Conservation (phyloP, 176 grass and related monocot genomes). For the Eragrostis curvula region DNA sequence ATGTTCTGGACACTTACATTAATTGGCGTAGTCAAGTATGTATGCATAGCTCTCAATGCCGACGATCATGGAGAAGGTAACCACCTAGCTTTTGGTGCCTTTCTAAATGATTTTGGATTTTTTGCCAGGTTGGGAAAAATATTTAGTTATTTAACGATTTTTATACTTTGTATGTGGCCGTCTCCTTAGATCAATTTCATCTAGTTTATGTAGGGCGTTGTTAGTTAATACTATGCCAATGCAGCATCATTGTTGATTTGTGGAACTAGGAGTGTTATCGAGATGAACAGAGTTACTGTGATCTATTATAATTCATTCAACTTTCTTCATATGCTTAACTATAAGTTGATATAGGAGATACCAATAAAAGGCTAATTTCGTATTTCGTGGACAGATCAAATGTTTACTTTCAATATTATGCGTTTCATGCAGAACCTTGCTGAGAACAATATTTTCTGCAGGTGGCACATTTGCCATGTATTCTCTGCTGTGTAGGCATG, state of each 20-base stretch:
- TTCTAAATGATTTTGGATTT: constrained; percentile 10
- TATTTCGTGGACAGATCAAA: background rate
- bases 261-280: background rate
- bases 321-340: constrained; percentile 5
- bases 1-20: constrained; percentile 93
- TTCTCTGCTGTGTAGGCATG: constrained; percentile 76
- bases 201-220: background rate
- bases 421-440: background rate
- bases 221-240: background rate
- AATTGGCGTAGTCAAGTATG: constrained; percentile 85
- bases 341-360: too few relatives aligned
- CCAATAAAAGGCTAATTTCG: too few relatives aligned
- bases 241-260: background rate
- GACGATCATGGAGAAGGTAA: constrained; percentile 91
- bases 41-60: constrained; percentile 78
- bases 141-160: background rate
- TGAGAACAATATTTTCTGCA: constrained; percentile 32
- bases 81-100: background rate
- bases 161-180: background rate
- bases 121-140: background rate
- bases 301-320: background rate
- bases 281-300: background rate
- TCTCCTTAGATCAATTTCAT: background rate
- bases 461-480: constrained; percentile 91
- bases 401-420: background rate